Conservation (phyloP, 2,329 filamentous ascomycete species). For the Zasmidium angulare region DNA sequence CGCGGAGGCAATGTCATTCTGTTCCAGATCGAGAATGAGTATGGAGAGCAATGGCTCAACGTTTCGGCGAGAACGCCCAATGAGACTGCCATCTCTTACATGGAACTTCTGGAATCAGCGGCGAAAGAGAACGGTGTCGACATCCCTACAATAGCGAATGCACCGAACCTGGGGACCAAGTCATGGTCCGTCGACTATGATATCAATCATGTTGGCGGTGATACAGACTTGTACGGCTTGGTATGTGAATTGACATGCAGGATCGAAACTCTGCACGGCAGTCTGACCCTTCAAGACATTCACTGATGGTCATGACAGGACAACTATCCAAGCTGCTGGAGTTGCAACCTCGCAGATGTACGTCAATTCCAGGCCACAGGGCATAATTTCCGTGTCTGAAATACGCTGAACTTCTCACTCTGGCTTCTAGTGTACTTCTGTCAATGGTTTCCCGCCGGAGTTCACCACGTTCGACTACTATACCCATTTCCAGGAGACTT, state of each 20-base stretch:
- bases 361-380: too few relatives aligned
- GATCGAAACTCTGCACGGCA: neutral
- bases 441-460: constrained; percentile 59
- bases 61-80: constrained; percentile 47
- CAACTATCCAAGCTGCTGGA: constrained; percentile 59
- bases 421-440: constrained; percentile 60
- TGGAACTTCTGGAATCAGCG: constrained; percentile 58
- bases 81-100: constrained; percentile 52
- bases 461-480: constrained; percentile 53
- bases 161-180: constrained; percentile 58
- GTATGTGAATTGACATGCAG: neutral
- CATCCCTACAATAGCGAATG: constrained; percentile 58
- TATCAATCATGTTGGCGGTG: constrained; percentile 55
- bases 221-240: too few relatives aligned
- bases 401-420: too few relatives aligned
- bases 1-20: constrained; percentile 58
- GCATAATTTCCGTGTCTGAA: too few relatives aligned
- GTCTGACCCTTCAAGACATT: constrained; percentile 14
- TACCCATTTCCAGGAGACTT: constrained; percentile 46
- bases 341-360: constrained; percentile 62
- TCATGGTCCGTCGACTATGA: constrained; percentile 64
- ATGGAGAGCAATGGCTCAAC: constrained; percentile 40
- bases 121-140: constrained; percentile 56
- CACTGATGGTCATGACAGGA: constrained; percentile 46
- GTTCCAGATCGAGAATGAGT: constrained; percentile 61